phyloP scores from a whole-genome alignment of 371 early-diverging fungal species.

The Choanephora cucurbitarum region DNA sequence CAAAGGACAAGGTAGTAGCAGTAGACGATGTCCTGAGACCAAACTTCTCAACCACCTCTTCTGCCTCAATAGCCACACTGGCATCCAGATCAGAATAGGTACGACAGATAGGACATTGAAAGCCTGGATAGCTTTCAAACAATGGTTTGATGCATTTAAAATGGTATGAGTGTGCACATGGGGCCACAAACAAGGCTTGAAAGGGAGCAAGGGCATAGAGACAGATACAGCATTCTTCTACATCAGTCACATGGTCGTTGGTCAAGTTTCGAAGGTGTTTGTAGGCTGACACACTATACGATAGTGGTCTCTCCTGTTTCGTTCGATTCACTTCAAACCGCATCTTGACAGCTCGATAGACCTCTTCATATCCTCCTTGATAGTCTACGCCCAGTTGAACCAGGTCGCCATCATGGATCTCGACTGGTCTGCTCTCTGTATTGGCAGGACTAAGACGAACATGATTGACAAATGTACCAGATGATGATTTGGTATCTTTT shows the following conservation, averaged over 20 bases:
- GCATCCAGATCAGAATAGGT: constrained; percentile 93
- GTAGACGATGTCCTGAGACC: background rate
- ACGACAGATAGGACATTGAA: constrained; percentile 95
- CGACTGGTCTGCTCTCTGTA: constrained; percentile 81
- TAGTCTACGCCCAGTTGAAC: constrained; percentile 96
- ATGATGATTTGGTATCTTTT: constrained; percentile 88
- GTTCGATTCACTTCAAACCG: constrained; percentile 71
- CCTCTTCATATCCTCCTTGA: constrained; percentile 82
- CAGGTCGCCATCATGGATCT: constrained; percentile 90
- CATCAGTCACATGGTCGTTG: constrained; percentile 21
- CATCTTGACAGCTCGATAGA: constrained; percentile 75
- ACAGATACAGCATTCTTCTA: constrained; percentile 95
- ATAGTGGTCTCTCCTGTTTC: constrained; percentile 26
- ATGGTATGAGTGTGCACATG: constrained; percentile 94
- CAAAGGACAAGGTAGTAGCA: background rate
- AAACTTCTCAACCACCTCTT: constrained; percentile 28
- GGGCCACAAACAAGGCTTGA: constrained; percentile 93
- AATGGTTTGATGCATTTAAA: constrained; percentile 91
- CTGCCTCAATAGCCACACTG: constrained; percentile 61
- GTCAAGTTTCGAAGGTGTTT: constrained; percentile 39
- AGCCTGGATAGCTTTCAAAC: constrained; percentile 73
- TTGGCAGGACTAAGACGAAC: constrained; percentile 86
- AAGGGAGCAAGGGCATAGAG: constrained; percentile 86
- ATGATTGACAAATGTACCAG: constrained; percentile 97
- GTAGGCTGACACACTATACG: constrained; percentile 42